Percentiles rank a stretch among this genome's conserved stretches.
Conservation (phyloP, 352 stramenopile species). For the Phytophthora hybrid region DNA sequence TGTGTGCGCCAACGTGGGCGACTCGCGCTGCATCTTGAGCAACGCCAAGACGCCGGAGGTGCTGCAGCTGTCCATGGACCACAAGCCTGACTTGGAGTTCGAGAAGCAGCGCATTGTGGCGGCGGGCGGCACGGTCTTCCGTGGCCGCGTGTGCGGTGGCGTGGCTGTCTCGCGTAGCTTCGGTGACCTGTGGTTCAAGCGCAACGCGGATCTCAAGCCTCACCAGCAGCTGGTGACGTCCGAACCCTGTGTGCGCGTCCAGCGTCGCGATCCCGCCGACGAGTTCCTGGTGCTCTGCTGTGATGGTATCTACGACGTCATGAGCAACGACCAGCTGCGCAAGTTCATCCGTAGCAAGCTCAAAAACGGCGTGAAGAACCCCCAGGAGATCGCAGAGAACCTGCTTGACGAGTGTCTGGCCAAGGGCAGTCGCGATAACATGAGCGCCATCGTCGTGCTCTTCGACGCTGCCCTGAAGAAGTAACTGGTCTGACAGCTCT, state of each 20-base stretch:
- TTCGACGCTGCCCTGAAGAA: slow-evolving; percentile 59
- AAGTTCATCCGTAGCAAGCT: slow-evolving; percentile 90
- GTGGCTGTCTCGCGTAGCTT: slow-evolving; percentile 89
- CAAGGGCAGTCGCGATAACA: slow-evolving; percentile 89
- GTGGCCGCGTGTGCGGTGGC: slow-evolving; percentile 83
- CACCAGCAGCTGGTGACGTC: slow-evolving; percentile 89
- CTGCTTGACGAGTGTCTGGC: slow-evolving; percentile 85
- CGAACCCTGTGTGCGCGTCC: slow-evolving; percentile 84
- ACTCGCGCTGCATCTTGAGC: slow-evolving; percentile 89
- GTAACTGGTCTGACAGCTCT: slow-evolving; percentile 33
- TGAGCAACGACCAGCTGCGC: slow-evolving; percentile 94
- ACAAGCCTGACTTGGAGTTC: slow-evolving; percentile 88
- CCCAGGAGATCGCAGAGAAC: slow-evolving; percentile 77
- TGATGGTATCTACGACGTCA: slow-evolving; percentile 96
- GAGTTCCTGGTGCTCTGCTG: slow-evolving; percentile 94
- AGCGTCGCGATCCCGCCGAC: slow-evolving; percentile 79
- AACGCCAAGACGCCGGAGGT: slow-evolving; percentile 75
- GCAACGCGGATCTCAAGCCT: slow-evolving; percentile 76
- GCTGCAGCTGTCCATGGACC: slow-evolving; percentile 84
- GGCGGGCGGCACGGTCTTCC: slow-evolving; percentile 85
- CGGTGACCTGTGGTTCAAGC: slow-evolving; percentile 91
- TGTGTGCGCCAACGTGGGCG: slow-evolving; percentile 84
- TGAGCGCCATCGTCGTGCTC: slow-evolving; percentile 87
- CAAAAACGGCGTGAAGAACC: slow-evolving; percentile 54
- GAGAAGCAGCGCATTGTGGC: slow-evolving; percentile 89